Percentiles rank a stretch among this genome's conserved stretches.
Conservation (phyloP, 1,284 basidiomycete genomes). For the Leucoagaricus sp. region DNA sequence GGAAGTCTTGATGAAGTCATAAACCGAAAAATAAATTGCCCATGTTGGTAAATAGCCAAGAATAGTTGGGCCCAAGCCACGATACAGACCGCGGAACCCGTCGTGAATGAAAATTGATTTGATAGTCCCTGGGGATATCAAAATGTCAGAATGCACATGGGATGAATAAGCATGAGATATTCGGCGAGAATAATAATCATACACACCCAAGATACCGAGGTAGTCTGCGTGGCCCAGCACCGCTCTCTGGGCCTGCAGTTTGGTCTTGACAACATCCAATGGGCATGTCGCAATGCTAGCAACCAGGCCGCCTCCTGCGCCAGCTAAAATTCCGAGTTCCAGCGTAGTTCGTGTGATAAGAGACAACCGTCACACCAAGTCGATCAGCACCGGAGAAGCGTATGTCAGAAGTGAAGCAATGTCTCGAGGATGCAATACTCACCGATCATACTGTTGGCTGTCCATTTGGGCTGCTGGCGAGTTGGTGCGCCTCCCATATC, state of each 20-base stretch:
- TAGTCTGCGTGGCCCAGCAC: slow-evolving; percentile 70
- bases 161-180: slow-evolving; percentile 3
- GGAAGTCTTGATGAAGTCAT: slow-evolving; percentile 87
- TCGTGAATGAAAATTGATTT: slow-evolving; percentile 72
- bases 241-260: slow-evolving; percentile 87
- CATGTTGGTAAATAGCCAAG: slow-evolving; percentile 95
- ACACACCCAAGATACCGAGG: slow-evolving; percentile 74
- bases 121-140: slow-evolving; percentile 57
- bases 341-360: neutral
- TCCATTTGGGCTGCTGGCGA: slow-evolving; percentile 53
- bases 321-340: slow-evolving; percentile 51
- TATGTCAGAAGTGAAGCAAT: neutral
- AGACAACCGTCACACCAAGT: neutral
- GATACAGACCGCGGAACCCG: slow-evolving; percentile 87
- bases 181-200: slow-evolving; percentile 15
- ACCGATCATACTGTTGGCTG: slow-evolving; percentile 73
- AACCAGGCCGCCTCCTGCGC: slow-evolving; percentile 86
- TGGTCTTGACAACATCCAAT: slow-evolving; percentile 96
- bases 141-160: slow-evolving; percentile 21
- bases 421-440: slow-evolving; percentile 13
- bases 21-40: slow-evolving; percentile 98
- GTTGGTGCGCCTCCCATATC: slow-evolving; percentile 47
- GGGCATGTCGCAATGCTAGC: slow-evolving; percentile 96
- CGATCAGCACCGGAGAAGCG: neutral
- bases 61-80: slow-evolving; percentile 93